Evolutionary conservation across 2,329 filamentous ascomycete genomes (phyloP), one percentile per base, ranked within the genome.

Genomic region (Thelonectria discophora): DNA sequence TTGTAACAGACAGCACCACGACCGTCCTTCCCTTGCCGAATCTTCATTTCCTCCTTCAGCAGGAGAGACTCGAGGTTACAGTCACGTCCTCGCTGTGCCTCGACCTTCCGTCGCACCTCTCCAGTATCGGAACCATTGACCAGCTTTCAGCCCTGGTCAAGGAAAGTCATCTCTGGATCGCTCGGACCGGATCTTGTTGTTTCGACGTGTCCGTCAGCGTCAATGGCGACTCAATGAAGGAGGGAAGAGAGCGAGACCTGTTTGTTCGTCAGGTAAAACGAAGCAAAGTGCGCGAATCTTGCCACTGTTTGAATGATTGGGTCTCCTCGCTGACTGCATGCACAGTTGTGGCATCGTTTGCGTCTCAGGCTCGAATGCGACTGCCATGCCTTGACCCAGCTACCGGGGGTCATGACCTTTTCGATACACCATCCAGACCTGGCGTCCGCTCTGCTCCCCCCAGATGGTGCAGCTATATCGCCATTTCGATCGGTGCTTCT

Each of bases 381-480:
- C n/a, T 48, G 50, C 6, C 54, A 55, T 32, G 37, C 32, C 3
- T 12, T 13, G 8, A n/a, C 51, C 2, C 58, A 63, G 17, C 32
- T 66, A 5, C 54, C 68, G 3, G 68, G 66, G 10, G 55, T 65
- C 11, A 49, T 76, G 8, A 58, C 63, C 1, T 79, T 79, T 42
- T 76, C 73, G 1, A 69, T 80, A 8, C 74, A 79, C 50, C 78
- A 80, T 53, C 71, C 75, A 3, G 71, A 75, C 40, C 49, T 77
- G 17, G 67, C 69, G 0, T 78, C 77, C 3, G 63, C 71, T 15
- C 53, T 77, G 21, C 27, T 70, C 6, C 65, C 74, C 6, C 77
- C 77, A 1, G 45, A 50, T 1, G 65, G 61, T 1, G 71, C 75
- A 1, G 43, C 52, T 3, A 69, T 64, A 6, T 70, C 72, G 1